phyloP scores from a whole-genome alignment of 768 basidiomycete genomes.

The Infundibulicybe gibba region DNA sequence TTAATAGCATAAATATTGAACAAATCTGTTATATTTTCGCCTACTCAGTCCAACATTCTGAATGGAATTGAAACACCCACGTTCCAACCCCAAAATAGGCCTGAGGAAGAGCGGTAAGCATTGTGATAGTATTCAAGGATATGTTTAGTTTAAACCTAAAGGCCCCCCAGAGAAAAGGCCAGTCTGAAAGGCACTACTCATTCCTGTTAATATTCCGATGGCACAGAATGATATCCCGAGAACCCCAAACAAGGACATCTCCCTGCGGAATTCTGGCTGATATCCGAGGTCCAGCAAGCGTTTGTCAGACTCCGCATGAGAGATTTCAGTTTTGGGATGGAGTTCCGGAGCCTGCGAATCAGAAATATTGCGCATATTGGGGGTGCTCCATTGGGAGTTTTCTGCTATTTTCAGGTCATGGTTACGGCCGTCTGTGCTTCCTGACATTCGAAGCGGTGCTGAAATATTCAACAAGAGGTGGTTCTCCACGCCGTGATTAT shows the following conservation, averaged over 20 bases:
- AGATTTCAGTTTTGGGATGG: no score
- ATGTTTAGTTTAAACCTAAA: conserved; percentile 26
- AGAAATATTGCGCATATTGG: no score
- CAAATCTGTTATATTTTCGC: conserved; percentile 37
- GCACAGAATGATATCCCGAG: conserved; percentile 59
- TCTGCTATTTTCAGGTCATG: no score
- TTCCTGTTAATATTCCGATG: conserved; percentile 57
- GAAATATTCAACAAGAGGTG: no score
- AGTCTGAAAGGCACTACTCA: conserved; percentile 58
- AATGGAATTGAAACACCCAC: conserved; percentile 23
- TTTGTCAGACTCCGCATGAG: not conserved
- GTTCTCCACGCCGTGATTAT: no score
- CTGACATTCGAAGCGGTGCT: no score
- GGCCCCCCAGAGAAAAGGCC: conserved; percentile 57
- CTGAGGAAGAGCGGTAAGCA: conserved; percentile 5
- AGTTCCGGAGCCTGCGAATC: no score
- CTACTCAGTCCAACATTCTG: not conserved
- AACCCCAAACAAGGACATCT: conserved; percentile 58
- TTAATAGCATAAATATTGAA: conserved; percentile 55
- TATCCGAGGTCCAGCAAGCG: conserved; percentile 40
- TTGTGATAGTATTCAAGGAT: no score
- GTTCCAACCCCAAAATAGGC: conserved; percentile 62
- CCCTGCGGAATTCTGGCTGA: conserved; percentile 51
- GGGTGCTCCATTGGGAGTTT: no score
- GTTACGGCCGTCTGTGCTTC: no score